Percentiles rank a stretch among this genome's conserved stretches.
phyloP scores from a whole-genome alignment of 2,329 filamentous ascomycete species.

The Triangularia verruculosa region DNA sequence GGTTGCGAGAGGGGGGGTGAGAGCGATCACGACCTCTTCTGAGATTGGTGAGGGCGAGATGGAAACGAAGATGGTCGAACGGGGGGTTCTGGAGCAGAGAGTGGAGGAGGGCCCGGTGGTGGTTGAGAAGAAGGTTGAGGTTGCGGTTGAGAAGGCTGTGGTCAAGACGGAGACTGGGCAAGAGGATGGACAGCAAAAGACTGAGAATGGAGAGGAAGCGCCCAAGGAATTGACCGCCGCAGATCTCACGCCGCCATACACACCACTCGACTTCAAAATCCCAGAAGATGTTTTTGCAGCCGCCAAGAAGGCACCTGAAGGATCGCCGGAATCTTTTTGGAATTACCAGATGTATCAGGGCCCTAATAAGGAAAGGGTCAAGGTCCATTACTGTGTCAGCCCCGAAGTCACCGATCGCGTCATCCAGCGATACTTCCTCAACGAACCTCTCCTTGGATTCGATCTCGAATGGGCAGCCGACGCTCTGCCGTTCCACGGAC shows the following conservation, averaged over 20 bases:
- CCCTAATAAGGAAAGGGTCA: slow-evolving; percentile 47
- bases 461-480: slow-evolving; percentile 79
- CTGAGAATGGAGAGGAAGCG: background rate
- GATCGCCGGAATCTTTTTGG: slow-evolving; percentile 59
- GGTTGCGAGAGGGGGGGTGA: slow-evolving; percentile 22
- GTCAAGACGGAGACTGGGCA: background rate
- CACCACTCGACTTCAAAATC: slow-evolving; percentile 46
- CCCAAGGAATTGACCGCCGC: slow-evolving; percentile 5
- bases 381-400: slow-evolving; percentile 74
- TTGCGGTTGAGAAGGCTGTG: background rate
- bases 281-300: slow-evolving; percentile 43
- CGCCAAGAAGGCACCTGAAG: slow-evolving; percentile 46
- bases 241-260: slow-evolving; percentile 35
- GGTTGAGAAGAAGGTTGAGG: background rate
- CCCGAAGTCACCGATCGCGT: slow-evolving; percentile 65
- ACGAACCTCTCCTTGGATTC: slow-evolving; percentile 74
- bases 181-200: background rate
- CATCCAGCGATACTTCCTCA: slow-evolving; percentile 61
- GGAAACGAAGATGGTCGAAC: background rate
- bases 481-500: slow-evolving; percentile 43
- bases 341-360: slow-evolving; percentile 65
- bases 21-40: slow-evolving; percentile 19
- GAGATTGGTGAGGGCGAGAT: background rate
- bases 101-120: background rate
- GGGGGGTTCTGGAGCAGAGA: background rate